Evolutionary conservation across 2,329 filamentous ascomycete genomes (phyloP).

Genomic region (Sporothrix brunneoviolacea): DNA sequence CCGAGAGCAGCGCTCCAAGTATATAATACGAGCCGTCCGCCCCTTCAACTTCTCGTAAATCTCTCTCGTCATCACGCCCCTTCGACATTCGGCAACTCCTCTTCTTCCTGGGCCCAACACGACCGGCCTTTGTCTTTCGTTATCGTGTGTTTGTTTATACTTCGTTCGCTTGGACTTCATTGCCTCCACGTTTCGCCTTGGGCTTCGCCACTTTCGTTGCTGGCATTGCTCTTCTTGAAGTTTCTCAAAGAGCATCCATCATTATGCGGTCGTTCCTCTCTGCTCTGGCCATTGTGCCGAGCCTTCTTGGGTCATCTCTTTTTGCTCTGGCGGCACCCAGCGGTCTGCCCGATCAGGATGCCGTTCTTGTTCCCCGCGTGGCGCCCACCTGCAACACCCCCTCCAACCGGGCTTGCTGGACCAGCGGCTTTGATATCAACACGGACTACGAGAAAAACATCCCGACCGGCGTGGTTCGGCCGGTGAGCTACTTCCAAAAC

Average conservation of each 20-base stretch:
- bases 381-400: slow-evolving; percentile 15
- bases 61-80: background rate
- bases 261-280: slow-evolving; percentile 8
- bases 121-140: background rate
- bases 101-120: background rate
- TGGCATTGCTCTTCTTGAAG: no score
- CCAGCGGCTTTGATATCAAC: slow-evolving; percentile 13
- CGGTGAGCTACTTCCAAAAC: background rate
- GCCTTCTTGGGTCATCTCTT: slow-evolving; percentile 7
- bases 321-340: slow-evolving; percentile 9
- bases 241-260: background rate
- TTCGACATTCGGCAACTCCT: background rate
- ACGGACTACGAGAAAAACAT: slow-evolving; percentile 18
- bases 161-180: background rate
- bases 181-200: no score
- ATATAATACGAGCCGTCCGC: slow-evolving; percentile 9
- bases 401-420: slow-evolving; percentile 16
- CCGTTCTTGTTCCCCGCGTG: background rate
- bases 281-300: slow-evolving; percentile 12
- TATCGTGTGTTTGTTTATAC: background rate
- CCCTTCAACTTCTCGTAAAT: background rate
- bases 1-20: background rate
- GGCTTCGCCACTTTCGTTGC: no score
- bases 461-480: slow-evolving; percentile 12
- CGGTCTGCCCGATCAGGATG: background rate